Conservation (phyloP, 1,284 basidiomycete species). For the Vanrija sp. region DNA sequence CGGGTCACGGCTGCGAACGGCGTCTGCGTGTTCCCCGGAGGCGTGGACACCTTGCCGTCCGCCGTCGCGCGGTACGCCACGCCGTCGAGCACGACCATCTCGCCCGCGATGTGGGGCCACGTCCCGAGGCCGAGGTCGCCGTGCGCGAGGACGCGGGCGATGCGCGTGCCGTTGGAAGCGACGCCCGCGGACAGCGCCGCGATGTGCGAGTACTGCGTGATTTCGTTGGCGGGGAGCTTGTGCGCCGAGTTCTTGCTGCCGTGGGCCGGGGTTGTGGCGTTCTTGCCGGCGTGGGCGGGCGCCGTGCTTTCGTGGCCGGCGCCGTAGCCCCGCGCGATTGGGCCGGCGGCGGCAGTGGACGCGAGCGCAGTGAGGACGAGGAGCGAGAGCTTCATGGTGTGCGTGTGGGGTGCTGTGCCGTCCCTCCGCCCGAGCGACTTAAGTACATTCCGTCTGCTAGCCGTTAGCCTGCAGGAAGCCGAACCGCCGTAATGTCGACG, state of each 20-base stretch:
- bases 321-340: not conserved
- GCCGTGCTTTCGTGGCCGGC: too few relatives aligned
- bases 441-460: too few relatives aligned
- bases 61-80: slow-evolving; percentile 4
- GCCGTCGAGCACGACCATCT: slow-evolving; percentile 14
- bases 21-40: not conserved
- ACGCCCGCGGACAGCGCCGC: slow-evolving; percentile 12
- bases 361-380: slow-evolving; percentile 1
- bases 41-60: not conserved
- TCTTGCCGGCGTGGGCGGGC: too few relatives aligned
- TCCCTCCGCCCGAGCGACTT: too few relatives aligned
- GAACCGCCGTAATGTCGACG: too few relatives aligned
- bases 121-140: slow-evolving; percentile 17
- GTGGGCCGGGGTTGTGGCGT: too few relatives aligned
- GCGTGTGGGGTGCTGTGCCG: not conserved
- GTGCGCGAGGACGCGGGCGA: slow-evolving; percentile 4
- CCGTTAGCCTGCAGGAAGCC: too few relatives aligned
- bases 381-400: not conserved
- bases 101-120: slow-evolving; percentile 9
- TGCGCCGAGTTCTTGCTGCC: not conserved
- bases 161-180: slow-evolving; percentile 5
- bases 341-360: not conserved
- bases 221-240: slow-evolving; percentile 1
- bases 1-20: slow-evolving; percentile 6
- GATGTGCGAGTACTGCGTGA: slow-evolving; percentile 15